These are phyloP conservation scores for Ophiocytium majus DNA, from an alignment of 352 stramenopile species.

Conservation along the genomic window DNA sequence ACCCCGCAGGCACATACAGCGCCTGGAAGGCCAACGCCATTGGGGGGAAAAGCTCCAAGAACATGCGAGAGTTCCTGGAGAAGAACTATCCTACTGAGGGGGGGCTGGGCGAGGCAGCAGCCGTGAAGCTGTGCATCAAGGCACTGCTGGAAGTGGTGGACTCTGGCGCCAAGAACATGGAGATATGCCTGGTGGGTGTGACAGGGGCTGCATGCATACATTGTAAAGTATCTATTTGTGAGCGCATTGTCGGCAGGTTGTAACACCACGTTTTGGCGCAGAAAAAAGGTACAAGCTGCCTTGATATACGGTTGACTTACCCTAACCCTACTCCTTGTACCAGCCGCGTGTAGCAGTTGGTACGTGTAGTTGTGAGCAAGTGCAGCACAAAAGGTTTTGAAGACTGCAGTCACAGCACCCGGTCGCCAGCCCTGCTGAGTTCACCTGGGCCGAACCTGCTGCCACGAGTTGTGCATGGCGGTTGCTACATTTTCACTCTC, in stretches of 20 bases:
- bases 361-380: too few relatives aligned
- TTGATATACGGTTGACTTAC: too few relatives aligned
- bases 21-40: conserved; percentile 97
- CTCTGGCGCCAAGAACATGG: conserved; percentile 97
- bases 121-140: conserved; percentile 66
- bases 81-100: conserved; percentile 89
- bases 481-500: neutral
- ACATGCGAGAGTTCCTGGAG: conserved; percentile 96
- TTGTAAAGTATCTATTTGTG: neutral
- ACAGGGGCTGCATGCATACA: neutral
- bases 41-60: conserved; percentile 91
- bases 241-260: neutral
- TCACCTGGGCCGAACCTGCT: neutral
- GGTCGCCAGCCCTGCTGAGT: neutral
- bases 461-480: neutral
- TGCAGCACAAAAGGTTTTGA: too few relatives aligned
- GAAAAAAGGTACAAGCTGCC: too few relatives aligned
- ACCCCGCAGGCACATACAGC: conserved; percentile 95
- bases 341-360: too few relatives aligned
- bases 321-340: too few relatives aligned
- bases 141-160: conserved; percentile 95
- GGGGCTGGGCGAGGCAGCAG: conserved; percentile 77
- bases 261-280: too few relatives aligned
- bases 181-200: conserved; percentile 67
- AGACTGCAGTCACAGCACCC: too few relatives aligned